Evolutionary conservation across 2,329 filamentous ascomycete species (phyloP).

Genomic region (Diaporthe caulivora): DNA sequence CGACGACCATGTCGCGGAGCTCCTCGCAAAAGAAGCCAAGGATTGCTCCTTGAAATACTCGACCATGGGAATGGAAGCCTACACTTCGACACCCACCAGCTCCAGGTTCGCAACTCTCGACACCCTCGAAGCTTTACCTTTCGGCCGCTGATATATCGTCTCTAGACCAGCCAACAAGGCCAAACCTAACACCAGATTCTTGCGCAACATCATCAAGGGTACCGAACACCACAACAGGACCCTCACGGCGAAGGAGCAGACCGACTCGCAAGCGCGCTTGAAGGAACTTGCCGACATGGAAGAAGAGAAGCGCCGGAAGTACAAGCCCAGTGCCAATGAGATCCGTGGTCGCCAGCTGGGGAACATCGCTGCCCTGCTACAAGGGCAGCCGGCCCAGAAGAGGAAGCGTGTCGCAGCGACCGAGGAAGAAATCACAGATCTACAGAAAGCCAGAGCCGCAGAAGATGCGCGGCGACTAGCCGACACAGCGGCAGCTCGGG

Average conservation of each 20-base stretch:
- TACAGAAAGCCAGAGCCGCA: constrained; percentile 32
- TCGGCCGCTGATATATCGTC: constrained; percentile 21
- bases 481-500: constrained; percentile 35
- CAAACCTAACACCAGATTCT: constrained; percentile 92
- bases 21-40: constrained; percentile 85
- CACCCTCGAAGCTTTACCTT: constrained; percentile 40
- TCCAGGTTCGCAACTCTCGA: constrained; percentile 35
- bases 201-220: constrained; percentile 88
- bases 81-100: constrained; percentile 58
- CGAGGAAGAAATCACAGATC: constrained; percentile 37
- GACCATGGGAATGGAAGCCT: constrained; percentile 78
- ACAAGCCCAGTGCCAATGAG: constrained; percentile 61
- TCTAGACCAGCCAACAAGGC: constrained; percentile 75
- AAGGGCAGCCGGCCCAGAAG: constrained; percentile 53
- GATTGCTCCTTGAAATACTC: constrained; percentile 81
- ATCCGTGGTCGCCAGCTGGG: constrained; percentile 70
- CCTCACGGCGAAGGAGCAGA: constrained; percentile 84
- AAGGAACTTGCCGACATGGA: constrained; percentile 67
- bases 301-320: constrained; percentile 57
- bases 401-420: constrained; percentile 43
- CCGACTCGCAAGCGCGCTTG: constrained; percentile 81
- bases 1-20: constrained; percentile 82
- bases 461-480: constrained; percentile 35
- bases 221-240: constrained; percentile 92
- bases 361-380: constrained; percentile 70